Evolutionary conservation across 441 rosid genomes (phyloP).

Genomic region (Euphorbia schlechtendalii): DNA sequence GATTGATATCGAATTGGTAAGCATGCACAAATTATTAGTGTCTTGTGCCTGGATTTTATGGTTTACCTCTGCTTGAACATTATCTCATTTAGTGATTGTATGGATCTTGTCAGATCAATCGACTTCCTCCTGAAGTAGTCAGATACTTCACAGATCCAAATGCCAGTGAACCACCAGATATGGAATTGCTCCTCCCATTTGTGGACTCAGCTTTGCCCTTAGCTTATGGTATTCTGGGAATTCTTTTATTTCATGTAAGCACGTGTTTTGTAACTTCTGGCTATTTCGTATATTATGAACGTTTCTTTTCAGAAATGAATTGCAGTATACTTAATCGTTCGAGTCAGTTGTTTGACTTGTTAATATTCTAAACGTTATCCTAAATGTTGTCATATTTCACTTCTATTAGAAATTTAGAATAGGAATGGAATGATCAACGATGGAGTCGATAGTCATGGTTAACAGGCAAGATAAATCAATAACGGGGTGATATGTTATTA

Average conservation of each 20-base stretch:
- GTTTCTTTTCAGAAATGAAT: neutral
- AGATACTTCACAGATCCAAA: constrained; percentile 93
- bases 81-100: neutral
- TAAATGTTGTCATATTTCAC: neutral
- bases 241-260: constrained; percentile 84
- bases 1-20: neutral
- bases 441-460: neutral
- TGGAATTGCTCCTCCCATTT: constrained; percentile 82
- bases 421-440: neutral
- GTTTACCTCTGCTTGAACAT: neutral
- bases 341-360: neutral
- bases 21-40: neutral
- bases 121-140: constrained; percentile 86
- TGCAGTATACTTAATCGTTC: neutral
- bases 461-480: constrained; percentile 1
- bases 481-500: neutral
- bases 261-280: constrained; percentile 4
- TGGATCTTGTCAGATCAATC: constrained; percentile 54
- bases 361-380: neutral
- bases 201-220: constrained; percentile 89
- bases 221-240: constrained; percentile 89
- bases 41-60: constrained; percentile 10
- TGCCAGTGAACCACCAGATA: constrained; percentile 79
- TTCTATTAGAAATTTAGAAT: neutral
- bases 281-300: neutral